These are phyloP conservation scores for Boletales sp. DNA, from an alignment of 768 basidiomycete genomes.

Conservation along the genomic window DNA sequence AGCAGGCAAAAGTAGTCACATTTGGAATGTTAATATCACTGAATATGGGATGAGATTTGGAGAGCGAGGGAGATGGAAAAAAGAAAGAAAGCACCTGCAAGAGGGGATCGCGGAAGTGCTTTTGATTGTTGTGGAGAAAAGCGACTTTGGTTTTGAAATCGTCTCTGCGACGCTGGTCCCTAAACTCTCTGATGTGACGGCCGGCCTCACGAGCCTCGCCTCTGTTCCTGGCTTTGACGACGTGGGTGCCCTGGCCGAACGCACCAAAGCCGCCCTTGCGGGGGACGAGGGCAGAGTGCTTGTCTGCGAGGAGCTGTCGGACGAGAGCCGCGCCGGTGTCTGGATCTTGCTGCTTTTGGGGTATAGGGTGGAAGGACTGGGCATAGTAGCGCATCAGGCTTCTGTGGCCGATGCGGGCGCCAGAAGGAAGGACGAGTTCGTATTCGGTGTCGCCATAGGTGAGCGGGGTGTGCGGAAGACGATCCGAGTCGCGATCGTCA, in stretches of 20 bases:
- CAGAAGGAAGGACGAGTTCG: constrained; percentile 92
- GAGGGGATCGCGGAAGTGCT: constrained; percentile 78
- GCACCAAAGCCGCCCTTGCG: constrained; percentile 84
- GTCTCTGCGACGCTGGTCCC: constrained; percentile 75
- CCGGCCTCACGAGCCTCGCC: constrained; percentile 94
- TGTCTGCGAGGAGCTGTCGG: constrained; percentile 73
- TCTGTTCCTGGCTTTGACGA: constrained; percentile 87
- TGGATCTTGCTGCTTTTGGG: constrained; percentile 50
- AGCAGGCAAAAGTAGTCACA: constrained; percentile 15
- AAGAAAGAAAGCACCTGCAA: constrained; percentile 40
- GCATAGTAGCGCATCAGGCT: constrained; percentile 82
- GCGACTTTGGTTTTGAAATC: constrained; percentile 83
- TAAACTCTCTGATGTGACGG: constrained; percentile 77
- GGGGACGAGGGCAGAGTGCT: constrained; percentile 82
- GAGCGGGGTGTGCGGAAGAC: constrained; percentile 49
- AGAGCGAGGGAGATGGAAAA: neutral
- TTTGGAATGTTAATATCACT: constrained; percentile 4
- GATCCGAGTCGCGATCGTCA: constrained; percentile 33
- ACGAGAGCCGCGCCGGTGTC: constrained; percentile 76
- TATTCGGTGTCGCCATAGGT: constrained; percentile 76
- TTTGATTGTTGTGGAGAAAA: constrained; percentile 80
- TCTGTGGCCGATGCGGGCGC: constrained; percentile 88
- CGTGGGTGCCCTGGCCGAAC: constrained; percentile 74
- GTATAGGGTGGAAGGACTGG: constrained; percentile 63
- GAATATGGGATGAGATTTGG: neutral